Base-by-base conservation (phyloP, 495 filamentous ascomycete genomes). In the Aspergillus cristatus region DNA sequence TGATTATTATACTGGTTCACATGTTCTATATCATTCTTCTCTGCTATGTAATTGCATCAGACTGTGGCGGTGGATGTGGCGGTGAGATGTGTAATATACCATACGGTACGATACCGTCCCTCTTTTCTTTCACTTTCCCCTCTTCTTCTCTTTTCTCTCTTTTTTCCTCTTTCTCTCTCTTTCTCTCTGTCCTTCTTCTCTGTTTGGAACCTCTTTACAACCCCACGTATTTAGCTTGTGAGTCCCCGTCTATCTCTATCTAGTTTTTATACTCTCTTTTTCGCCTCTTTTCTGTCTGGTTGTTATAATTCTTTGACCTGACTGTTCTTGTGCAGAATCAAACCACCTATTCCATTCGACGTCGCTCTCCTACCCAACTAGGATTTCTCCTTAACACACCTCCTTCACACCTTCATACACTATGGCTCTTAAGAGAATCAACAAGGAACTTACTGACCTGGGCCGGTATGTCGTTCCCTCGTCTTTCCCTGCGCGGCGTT, bases 391-490 rank as follows among this genome's bases (percentile, higher is more conserved):
- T 30, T 30, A 32, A 31, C 35, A 28, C 25, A 39, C n/a, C n/a
- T n/a, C n/a, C n/a, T n/a, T 59, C 48, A 66, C 45, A 62, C 51
- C 53, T 54, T 32, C 57, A 52, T 38, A 55, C 64, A 65, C 53
- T 53, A 98, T 98, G 91, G 91, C 91, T 70, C 81, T 98, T 60
- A 98, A 98, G 86, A 78, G 91, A 65, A 98, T 98, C 73, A 96
- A 95, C 80, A 98, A 97, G 81, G 91, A 98, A 77, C 84, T 98
- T 70, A 85, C 87, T 70, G 91, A 98, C 60, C 81, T 98, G 59
- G 91, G 91, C 72, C 87, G 91, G 90, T 98, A 94, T 62, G 78
- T 30, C 10, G 12, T 43, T 1, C 28, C 18, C 18, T 34, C 37
- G 33, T 20, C 14, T 26, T 35, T 7, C 15, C 38, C 17, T 24